Conservation (phyloP, 108 stramenopile species). For the Pseudonitzschia pungens region DNA sequence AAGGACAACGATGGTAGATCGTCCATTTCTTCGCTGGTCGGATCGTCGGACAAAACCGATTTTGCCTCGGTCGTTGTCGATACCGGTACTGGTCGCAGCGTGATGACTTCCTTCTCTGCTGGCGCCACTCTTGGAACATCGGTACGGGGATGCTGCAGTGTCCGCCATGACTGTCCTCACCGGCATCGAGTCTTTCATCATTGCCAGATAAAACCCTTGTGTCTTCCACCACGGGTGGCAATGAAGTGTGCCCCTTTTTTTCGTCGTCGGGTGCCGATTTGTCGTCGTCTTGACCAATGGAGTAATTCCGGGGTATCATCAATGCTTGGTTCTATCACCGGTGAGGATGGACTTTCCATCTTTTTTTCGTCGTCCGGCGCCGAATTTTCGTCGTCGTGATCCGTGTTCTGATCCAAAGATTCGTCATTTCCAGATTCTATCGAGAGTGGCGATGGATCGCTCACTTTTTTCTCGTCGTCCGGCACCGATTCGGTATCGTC, state of each 20-base stretch:
- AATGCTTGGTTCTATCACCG: no score
- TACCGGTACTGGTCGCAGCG: not conserved
- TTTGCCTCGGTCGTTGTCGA: not conserved
- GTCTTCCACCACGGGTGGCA: not conserved
- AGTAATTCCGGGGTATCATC: no score
- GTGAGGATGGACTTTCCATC: not conserved
- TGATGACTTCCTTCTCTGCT: not conserved
- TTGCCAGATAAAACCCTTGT: no score
- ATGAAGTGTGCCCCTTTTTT: conserved; percentile 18
- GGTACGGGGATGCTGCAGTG: no score
- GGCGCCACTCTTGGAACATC: no score
- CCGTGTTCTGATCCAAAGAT: no score
- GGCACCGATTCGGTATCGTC: not conserved
- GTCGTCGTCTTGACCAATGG: not conserved
- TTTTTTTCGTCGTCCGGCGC: not conserved
- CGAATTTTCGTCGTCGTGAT: not conserved
- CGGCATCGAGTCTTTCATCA: not conserved
- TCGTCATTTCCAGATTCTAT: no score
- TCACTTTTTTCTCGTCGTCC: not conserved
- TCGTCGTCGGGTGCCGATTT: conserved; percentile 5
- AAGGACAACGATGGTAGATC: conserved; percentile 4
- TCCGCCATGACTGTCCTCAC: not conserved
- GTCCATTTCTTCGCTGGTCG: not conserved
- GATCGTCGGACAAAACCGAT: not conserved
- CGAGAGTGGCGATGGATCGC: not conserved